These are phyloP conservation scores for Kokia cookei DNA, from an alignment of 441 rosid species.

Conservation along the genomic window DNA sequence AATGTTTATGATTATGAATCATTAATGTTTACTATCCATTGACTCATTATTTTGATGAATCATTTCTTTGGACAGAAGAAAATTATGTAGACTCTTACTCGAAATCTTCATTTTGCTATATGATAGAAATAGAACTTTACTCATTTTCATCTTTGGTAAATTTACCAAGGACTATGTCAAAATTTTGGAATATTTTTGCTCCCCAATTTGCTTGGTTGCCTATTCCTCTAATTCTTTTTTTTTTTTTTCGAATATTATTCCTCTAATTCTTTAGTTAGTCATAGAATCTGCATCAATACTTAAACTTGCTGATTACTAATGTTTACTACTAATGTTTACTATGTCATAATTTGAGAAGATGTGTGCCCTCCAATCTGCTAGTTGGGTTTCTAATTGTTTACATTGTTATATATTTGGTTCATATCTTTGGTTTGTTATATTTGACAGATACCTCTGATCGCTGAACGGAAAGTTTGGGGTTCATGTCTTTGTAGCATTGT, in stretches of 20 bases:
- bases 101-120: too few species aligned
- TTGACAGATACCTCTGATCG: conserved; percentile 25
- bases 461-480: conserved; percentile 28
- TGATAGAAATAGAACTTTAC: too few species aligned
- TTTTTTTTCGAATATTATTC: not conserved
- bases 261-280: not conserved
- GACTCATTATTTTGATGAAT: too few species aligned
- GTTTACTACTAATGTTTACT: not conserved
- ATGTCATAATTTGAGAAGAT: not conserved
- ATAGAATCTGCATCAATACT: not conserved
- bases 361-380: not conserved
- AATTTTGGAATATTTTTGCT: not conserved
- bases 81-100: too few species aligned
- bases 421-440: not conserved
- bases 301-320: not conserved
- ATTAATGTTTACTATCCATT: not conserved
- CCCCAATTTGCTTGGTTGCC: not conserved
- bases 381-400: not conserved
- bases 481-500: conserved; percentile 28
- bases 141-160: too few species aligned
- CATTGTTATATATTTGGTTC: not conserved
- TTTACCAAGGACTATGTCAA: not conserved
- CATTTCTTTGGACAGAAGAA: too few species aligned
- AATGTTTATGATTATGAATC: not conserved
- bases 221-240: not conserved